Evolutionary conservation across 139 green algal species (phyloP).

Genomic region (Auxenochlorella pyrenoidosa): DNA sequence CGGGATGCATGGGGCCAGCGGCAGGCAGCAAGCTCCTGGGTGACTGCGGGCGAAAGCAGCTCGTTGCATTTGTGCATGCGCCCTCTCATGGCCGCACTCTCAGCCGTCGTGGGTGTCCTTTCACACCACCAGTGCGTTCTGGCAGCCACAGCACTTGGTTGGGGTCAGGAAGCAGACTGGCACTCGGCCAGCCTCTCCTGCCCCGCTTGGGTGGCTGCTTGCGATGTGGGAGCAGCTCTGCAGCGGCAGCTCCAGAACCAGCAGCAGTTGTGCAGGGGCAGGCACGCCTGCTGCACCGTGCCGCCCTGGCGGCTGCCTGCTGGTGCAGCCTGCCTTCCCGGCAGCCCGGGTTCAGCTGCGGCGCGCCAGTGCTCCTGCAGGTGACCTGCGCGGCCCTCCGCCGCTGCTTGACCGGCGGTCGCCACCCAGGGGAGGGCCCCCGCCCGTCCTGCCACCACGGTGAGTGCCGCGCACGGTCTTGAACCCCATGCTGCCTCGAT

Average conservation of each 20-base stretch:
- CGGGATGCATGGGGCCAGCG: background rate
- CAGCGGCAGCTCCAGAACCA: too few species aligned
- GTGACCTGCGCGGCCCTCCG: constrained; percentile 25
- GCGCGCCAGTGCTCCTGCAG: constrained; percentile 25
- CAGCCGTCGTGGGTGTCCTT: too few species aligned
- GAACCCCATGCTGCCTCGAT: background rate
- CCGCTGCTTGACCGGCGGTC: constrained; percentile 4
- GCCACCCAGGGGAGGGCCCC: constrained; percentile 3
- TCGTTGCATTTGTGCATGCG: too few species aligned
- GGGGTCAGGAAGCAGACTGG: background rate
- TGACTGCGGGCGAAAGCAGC: background rate
- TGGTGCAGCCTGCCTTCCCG: background rate
- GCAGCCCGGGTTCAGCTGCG: constrained; percentile 24
- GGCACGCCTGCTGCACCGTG: background rate
- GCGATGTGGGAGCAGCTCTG: background rate
- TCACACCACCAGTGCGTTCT: background rate
- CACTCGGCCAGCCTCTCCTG: background rate
- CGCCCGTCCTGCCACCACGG: background rate
- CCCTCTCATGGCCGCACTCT: too few species aligned
- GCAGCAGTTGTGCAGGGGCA: background rate
- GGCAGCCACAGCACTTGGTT: background rate
- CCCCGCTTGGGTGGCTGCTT: background rate
- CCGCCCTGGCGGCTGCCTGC: background rate
- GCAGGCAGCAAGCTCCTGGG: background rate
- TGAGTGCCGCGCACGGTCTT: background rate